A percentile compares a stretch with the other conserved stretches of the same genome.
phyloP scores from a whole-genome alignment of 352 stramenopile genomes.

The Thraustochytrium sp. region DNA sequence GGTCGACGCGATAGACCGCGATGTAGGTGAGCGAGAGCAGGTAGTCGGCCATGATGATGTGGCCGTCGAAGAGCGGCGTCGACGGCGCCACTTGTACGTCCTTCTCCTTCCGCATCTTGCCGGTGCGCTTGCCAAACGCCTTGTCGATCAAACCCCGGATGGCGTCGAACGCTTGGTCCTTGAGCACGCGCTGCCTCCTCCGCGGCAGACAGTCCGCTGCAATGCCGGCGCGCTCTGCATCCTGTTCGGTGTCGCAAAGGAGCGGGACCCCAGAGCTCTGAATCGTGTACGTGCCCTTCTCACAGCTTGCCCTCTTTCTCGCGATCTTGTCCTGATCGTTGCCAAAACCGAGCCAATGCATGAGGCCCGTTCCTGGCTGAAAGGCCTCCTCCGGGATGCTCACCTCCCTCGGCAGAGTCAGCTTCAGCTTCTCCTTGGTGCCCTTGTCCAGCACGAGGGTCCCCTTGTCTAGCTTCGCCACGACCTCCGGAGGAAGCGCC shows the following conservation, averaged over 20 bases:
- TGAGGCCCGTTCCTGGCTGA: not conserved
- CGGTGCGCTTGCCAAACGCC: not conserved
- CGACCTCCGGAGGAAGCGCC: not conserved
- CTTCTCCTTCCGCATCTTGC: not conserved
- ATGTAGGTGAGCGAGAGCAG: not conserved
- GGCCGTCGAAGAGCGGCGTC: not conserved
- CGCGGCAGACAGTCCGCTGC: not conserved
- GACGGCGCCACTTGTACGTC: not conserved
- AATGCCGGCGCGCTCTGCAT: not conserved
- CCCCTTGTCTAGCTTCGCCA: not conserved
- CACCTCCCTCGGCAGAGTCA: not conserved
- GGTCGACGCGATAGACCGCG: not conserved
- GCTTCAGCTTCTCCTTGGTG: not conserved
- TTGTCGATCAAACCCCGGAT: not conserved
- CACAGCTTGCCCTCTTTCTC: not conserved
- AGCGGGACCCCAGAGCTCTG: not conserved
- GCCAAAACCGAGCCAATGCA: not conserved
- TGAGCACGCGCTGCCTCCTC: not conserved
- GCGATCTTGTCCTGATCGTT: not conserved
- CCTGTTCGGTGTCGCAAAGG: not conserved
- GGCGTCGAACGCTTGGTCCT: not conserved
- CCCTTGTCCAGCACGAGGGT: not conserved
- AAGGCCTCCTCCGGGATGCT: not conserved
- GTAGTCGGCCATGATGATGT: conserved; percentile 10
- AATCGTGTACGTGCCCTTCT: not conserved